A percentile compares a stretch with the other conserved stretches of the same genome.
Conservation (phyloP, 345 rosid species). For the Gossypium rotundifolium region DNA sequence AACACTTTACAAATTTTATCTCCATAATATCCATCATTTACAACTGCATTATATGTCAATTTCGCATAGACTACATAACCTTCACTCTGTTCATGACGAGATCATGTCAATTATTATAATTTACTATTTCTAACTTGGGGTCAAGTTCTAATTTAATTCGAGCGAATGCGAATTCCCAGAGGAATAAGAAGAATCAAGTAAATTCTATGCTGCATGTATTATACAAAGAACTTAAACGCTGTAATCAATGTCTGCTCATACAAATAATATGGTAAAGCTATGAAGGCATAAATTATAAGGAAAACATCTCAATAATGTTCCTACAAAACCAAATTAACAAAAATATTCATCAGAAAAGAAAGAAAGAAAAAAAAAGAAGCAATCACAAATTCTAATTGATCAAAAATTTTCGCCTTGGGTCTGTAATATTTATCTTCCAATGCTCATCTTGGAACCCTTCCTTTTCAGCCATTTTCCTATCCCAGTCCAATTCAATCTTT, state of each 20-base stretch:
- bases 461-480: conserved; percentile 49
- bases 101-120: neutral
- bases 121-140: neutral
- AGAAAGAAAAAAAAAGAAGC: neutral
- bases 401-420: conserved; percentile 54
- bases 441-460: conserved; percentile 47
- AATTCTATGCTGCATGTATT: neutral
- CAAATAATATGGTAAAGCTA: neutral
- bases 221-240: neutral
- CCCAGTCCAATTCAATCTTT: conserved; percentile 71
- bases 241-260: neutral
- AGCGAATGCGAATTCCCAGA: neutral
- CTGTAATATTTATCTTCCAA: conserved; percentile 76
- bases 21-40: too few relatives aligned
- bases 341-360: neutral
- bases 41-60: neutral
- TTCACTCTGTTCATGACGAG: neutral
- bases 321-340: neutral
- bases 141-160: neutral
- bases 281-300: conserved; percentile 27
- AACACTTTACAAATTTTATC: too few relatives aligned
- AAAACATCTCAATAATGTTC: neutral
- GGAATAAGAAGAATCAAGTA: neutral
- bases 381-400: conserved; percentile 19
- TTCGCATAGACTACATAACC: neutral